These are phyloP conservation scores for Musa beccarii DNA, from an alignment of 176 grass and related monocot genomes.

Conservation along the genomic window DNA sequence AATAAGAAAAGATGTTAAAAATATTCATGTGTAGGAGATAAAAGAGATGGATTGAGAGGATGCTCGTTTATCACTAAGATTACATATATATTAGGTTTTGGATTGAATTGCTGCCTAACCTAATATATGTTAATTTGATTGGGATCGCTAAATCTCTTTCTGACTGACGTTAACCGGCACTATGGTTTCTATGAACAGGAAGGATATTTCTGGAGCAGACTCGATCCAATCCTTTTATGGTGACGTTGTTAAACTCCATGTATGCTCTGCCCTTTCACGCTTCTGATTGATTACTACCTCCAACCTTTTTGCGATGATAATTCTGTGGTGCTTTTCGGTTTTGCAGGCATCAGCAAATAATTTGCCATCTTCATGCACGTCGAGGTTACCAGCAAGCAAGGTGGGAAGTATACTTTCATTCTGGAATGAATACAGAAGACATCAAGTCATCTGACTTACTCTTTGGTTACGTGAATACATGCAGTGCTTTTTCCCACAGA, in stretches of 20 bases:
- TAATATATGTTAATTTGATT: no score
- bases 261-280: constrained; percentile 9
- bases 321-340: not conserved
- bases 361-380: constrained; percentile 73
- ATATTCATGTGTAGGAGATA: no score
- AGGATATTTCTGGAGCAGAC: constrained; percentile 44
- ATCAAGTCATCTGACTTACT: not conserved
- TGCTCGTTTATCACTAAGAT: no score
- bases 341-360: constrained; percentile 58
- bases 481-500: constrained; percentile 97
- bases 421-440: constrained; percentile 5
- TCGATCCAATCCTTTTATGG: constrained; percentile 33
- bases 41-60: no score
- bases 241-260: constrained; percentile 39
- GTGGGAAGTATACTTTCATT: constrained; percentile 28
- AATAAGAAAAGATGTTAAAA: no score
- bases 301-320: not conserved
- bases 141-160: no score
- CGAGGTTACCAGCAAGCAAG: constrained; percentile 55
- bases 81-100: no score
- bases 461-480: constrained; percentile 20
- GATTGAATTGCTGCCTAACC: not conserved
- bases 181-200: constrained; percentile 22
- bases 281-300: not conserved
- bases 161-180: no score